These are phyloP conservation scores for Herpotrichia juniperi DNA, from an alignment of 2,329 filamentous ascomycete genomes.

Conservation along the genomic window DNA sequence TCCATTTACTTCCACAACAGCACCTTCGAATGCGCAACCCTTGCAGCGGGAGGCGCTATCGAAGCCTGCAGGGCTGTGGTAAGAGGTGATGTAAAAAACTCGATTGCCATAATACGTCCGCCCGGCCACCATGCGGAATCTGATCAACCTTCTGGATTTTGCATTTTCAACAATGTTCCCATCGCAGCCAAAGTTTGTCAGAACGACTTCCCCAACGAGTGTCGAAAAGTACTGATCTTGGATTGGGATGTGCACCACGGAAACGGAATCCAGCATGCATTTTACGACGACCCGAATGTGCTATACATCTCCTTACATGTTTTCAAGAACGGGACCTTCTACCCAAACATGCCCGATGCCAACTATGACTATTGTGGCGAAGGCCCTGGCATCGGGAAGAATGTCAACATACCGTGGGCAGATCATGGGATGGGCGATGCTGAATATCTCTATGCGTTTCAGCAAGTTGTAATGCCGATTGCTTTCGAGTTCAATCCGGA, in stretches of 20 bases:
- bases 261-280: slow-evolving; percentile 95
- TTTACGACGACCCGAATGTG: slow-evolving; percentile 92
- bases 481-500: slow-evolving; percentile 93
- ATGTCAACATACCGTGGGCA: slow-evolving; percentile 74
- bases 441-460: slow-evolving; percentile 96
- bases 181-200: slow-evolving; percentile 91
- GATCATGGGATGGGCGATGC: slow-evolving; percentile 85
- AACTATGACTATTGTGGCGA: slow-evolving; percentile 65
- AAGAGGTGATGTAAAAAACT: slow-evolving; percentile 83
- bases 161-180: slow-evolving; percentile 96
- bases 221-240: slow-evolving; percentile 88
- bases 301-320: slow-evolving; percentile 96
- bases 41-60: slow-evolving; percentile 92
- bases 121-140: slow-evolving; percentile 95
- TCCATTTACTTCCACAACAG: slow-evolving; percentile 70
- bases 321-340: slow-evolving; percentile 82
- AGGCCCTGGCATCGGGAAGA: slow-evolving; percentile 64
- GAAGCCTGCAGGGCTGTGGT: slow-evolving; percentile 95
- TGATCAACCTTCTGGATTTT: slow-evolving; percentile 88
- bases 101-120: slow-evolving; percentile 91
- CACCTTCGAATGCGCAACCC: slow-evolving; percentile 78
- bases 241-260: slow-evolving; percentile 86
- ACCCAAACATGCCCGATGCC: slow-evolving; percentile 69
- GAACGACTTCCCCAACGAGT: slow-evolving; percentile 75
- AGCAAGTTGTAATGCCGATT: slow-evolving; percentile 95